These are phyloP conservation scores for Gentiana dahurica DNA, from an alignment of 257 asterid species.

Conservation along the genomic window DNA sequence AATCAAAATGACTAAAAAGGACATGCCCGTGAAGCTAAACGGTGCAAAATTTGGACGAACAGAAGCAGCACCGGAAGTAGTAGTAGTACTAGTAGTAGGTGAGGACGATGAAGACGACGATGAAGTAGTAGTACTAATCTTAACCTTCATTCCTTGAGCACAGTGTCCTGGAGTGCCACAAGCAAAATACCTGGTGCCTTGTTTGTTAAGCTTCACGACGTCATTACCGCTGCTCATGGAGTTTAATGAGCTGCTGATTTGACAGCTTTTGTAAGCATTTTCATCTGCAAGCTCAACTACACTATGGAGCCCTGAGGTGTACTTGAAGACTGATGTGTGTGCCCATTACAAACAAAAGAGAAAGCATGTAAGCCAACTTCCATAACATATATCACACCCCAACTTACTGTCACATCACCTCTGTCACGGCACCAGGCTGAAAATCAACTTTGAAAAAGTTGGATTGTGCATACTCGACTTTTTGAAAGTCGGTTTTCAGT, in stretches of 20 bases:
- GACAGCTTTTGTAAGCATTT: constrained; percentile 61
- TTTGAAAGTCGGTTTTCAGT: no score
- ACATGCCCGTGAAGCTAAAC: not conserved
- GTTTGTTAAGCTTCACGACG: constrained; percentile 50
- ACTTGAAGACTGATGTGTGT: constrained; percentile 42
- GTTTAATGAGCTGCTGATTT: constrained; percentile 33
- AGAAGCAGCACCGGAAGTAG: constrained; percentile 6
- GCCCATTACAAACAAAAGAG: not conserved
- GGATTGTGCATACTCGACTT: no score
- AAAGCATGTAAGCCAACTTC: not conserved
- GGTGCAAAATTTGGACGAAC: not conserved
- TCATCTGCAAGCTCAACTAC: constrained; percentile 57
- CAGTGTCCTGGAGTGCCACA: constrained; percentile 85
- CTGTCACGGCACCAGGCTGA: no score
- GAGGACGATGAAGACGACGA: constrained; percentile 20
- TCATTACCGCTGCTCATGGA: constrained; percentile 42
- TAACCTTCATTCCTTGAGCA: constrained; percentile 70
- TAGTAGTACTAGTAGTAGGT: not conserved
- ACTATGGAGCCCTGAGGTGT: constrained; percentile 57
- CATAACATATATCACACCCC: not conserved
- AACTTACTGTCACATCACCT: no score
- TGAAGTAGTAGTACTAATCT: constrained; percentile 37
- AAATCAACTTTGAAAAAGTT: no score
- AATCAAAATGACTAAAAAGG: not conserved
- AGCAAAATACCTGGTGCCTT: constrained; percentile 66